Conservation (phyloP, 306 rosid species). For the Astragalus glycyphyllos region DNA sequence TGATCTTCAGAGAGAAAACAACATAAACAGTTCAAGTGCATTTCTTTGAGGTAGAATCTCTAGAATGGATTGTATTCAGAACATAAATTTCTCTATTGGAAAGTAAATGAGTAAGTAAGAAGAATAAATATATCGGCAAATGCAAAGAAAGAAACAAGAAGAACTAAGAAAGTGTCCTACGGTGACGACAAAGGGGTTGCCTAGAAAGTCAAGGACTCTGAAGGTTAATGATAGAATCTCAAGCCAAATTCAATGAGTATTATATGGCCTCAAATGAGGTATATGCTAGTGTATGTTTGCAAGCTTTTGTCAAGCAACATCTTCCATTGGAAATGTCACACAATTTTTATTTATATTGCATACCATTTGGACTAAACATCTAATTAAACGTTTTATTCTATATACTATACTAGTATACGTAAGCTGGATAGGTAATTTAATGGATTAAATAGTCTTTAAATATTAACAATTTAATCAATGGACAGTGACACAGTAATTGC, state of each 20-base stretch:
- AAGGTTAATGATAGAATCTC: conserved; percentile 35
- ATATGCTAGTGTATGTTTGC: conserved; percentile 54
- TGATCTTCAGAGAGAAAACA: conserved; percentile 50
- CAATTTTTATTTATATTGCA: conserved; percentile 16
- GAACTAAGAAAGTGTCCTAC: conserved; percentile 44
- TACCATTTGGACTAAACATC: conserved; percentile 29
- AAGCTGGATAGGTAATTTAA: background rate
- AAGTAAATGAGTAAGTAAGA: conserved; percentile 37
- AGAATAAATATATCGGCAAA: conserved; percentile 45
- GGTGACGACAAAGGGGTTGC: conserved; percentile 66
- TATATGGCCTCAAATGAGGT: conserved; percentile 35
- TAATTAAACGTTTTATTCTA: conserved; percentile 12
- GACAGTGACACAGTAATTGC: conserved; percentile 23
- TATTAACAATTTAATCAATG: background rate
- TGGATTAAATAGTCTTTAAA: background rate
- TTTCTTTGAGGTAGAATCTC: conserved; percentile 40
- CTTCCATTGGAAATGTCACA: conserved; percentile 57
- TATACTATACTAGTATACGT: conserved; percentile 6
- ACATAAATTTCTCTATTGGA: conserved; percentile 28
- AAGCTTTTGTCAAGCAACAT: conserved; percentile 48
- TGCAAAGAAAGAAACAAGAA: conserved; percentile 56
- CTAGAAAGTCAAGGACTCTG: conserved; percentile 69
- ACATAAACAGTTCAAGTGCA: conserved; percentile 60
- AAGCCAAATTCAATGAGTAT: conserved; percentile 38
- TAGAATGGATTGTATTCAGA: conserved; percentile 26